A percentile compares a stretch with the other conserved stretches of the same genome.
These are phyloP conservation scores for Xylaria digitata DNA, from an alignment of 2,329 filamentous ascomycete genomes.

Conservation along the genomic window DNA sequence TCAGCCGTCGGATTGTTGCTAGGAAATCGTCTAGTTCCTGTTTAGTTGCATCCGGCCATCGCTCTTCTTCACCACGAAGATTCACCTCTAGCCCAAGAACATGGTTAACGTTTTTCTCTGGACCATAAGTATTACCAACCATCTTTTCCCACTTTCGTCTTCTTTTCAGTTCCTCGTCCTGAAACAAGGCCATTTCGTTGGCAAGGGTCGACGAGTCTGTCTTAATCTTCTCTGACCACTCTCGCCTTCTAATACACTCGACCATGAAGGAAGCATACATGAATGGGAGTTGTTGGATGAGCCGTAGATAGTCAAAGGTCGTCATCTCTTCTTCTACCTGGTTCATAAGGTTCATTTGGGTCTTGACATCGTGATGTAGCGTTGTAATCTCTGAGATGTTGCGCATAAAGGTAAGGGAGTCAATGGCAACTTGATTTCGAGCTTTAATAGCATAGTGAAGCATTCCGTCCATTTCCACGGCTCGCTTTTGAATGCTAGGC, in stretches of 20 bases:
- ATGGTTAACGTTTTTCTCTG: slow-evolving; percentile 73
- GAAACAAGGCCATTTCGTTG: slow-evolving; percentile 91
- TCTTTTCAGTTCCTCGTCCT: slow-evolving; percentile 91
- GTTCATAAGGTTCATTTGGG: slow-evolving; percentile 76
- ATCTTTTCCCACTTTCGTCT: slow-evolving; percentile 91
- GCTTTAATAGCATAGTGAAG: slow-evolving; percentile 69
- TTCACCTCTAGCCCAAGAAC: slow-evolving; percentile 87
- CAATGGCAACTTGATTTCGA: slow-evolving; percentile 74
- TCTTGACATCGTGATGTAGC: slow-evolving; percentile 76
- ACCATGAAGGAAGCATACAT: slow-evolving; percentile 90
- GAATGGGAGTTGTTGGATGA: slow-evolving; percentile 85
- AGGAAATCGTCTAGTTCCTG: slow-evolving; percentile 82
- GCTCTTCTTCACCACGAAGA: slow-evolving; percentile 79
- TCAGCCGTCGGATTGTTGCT: slow-evolving; percentile 71
- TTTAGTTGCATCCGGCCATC: slow-evolving; percentile 82
- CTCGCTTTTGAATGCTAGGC: slow-evolving; percentile 67
- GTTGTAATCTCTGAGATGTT: slow-evolving; percentile 83
- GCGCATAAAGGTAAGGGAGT: slow-evolving; percentile 80
- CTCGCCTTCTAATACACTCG: slow-evolving; percentile 85
- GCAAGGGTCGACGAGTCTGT: slow-evolving; percentile 86
- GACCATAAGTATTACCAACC: slow-evolving; percentile 78
- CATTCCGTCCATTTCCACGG: slow-evolving; percentile 71
- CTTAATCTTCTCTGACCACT: slow-evolving; percentile 93
- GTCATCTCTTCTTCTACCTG: slow-evolving; percentile 80
- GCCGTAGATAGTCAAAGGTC: slow-evolving; percentile 81